Evolutionary conservation across 768 basidiomycete species (phyloP).

Genomic region (Sistotremastrum suecicum): DNA sequence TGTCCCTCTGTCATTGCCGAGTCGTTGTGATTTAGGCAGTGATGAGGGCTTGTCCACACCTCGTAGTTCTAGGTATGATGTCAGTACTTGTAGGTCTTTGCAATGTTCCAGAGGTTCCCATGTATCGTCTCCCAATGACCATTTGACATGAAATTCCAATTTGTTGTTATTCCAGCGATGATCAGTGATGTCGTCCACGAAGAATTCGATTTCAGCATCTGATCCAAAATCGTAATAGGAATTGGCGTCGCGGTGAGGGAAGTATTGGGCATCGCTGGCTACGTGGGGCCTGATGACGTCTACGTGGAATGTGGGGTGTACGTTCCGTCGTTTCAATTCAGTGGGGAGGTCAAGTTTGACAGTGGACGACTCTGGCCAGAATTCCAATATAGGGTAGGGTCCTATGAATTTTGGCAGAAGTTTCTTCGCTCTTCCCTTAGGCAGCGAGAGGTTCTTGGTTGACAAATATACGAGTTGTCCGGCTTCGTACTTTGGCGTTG

Average conservation of each 20-base stretch:
- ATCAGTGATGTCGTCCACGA: conserved; percentile 20
- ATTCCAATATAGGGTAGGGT: conserved; percentile 18
- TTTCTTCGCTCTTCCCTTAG: conserved; percentile 20
- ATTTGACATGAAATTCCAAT: too few species aligned
- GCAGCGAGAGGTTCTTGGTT: conserved; percentile 21
- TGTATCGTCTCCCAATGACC: too few species aligned
- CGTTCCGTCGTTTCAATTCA: conserved; percentile 11
- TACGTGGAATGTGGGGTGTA: conserved; percentile 24
- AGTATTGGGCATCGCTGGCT: conserved; percentile 19
- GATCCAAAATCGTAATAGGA: conserved; percentile 24
- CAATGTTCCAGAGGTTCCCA: too few species aligned
- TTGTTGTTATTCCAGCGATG: conserved; percentile 11
- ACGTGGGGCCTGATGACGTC: conserved; percentile 16
- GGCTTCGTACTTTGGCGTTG: conserved; percentile 6
- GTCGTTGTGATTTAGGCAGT: too few species aligned
- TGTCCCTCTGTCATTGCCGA: too few species aligned
- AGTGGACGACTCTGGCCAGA: conserved; percentile 10
- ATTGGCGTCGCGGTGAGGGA: conserved; percentile 16
- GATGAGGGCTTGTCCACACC: too few species aligned
- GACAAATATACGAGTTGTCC: conserved; percentile 23
- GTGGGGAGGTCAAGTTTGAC: conserved; percentile 19
- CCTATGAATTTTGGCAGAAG: conserved; percentile 25
- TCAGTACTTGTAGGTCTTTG: too few species aligned
- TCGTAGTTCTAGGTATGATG: too few species aligned
- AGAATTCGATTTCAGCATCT: conserved; percentile 20